A percentile compares a stretch with the other conserved stretches of the same genome.
phyloP scores from a whole-genome alignment of 177 flowering plant genomes.

The Vitis hybrid region DNA sequence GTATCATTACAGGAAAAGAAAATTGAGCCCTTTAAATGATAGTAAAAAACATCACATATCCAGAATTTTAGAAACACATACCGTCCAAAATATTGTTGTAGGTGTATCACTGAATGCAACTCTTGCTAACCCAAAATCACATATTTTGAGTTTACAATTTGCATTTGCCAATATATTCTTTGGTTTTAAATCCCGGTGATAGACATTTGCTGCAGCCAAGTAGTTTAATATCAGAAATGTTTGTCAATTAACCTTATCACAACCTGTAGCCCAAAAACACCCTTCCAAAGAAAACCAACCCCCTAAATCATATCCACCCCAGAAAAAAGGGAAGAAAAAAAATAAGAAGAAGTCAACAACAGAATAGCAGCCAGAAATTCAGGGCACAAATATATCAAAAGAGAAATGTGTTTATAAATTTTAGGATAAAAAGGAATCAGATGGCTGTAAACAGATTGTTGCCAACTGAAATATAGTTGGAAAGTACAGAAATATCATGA shows the following conservation, averaged over 20 bases:
- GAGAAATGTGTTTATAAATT: too few species aligned
- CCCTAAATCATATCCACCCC: too few species aligned
- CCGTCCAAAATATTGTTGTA: conserved; percentile 67
- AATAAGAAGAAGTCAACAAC: background rate
- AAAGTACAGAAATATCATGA: too few species aligned
- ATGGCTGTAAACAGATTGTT: background rate
- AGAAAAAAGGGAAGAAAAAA: background rate
- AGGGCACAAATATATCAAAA: background rate
- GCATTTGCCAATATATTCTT: conserved; percentile 73
- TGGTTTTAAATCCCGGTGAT: conserved; percentile 67
- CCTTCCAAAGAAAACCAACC: too few species aligned
- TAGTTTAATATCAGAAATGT: conserved; percentile 8
- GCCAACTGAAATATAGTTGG: too few species aligned
- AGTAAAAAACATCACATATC: background rate
- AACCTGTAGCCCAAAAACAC: background rate
- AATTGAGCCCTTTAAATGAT: background rate
- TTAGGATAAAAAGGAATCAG: background rate
- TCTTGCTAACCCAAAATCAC: conserved; percentile 73
- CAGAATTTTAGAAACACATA: conserved; percentile 16
- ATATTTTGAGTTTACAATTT: conserved; percentile 66
- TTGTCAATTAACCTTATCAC: background rate
- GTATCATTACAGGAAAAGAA: background rate
- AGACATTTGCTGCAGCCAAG: conserved; percentile 59
- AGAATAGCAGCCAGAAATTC: background rate
- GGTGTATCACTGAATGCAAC: conserved; percentile 68